Evolutionary conservation across 805 yeast species (phyloP).

Genomic region (Naumovozyma castellii): DNA sequence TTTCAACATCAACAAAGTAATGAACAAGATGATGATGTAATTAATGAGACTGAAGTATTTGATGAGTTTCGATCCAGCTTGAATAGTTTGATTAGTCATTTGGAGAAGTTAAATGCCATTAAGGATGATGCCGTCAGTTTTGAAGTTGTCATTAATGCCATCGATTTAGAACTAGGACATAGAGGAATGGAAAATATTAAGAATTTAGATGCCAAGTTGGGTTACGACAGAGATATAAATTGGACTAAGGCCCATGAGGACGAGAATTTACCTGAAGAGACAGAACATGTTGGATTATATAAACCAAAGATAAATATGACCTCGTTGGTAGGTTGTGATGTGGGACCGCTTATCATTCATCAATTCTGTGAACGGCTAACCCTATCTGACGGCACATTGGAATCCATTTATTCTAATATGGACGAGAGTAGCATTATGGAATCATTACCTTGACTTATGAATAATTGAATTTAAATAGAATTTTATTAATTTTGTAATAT

Average conservation of each 20-base stretch:
- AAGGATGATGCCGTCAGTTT: slow-evolving; percentile 23
- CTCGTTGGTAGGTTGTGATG: slow-evolving; percentile 34
- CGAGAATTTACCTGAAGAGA: slow-evolving; percentile 12
- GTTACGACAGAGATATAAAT: slow-evolving; percentile 24
- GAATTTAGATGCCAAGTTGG: slow-evolving; percentile 9
- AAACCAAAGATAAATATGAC: slow-evolving; percentile 22
- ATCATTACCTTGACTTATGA: not conserved
- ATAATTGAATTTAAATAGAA: not conserved
- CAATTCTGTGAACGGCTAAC: slow-evolving; percentile 27
- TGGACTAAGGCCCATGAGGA: slow-evolving; percentile 24
- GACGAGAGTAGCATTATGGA: not conserved
- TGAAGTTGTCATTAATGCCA: slow-evolving; percentile 22
- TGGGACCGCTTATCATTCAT: slow-evolving; percentile 35
- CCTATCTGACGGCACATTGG: not conserved
- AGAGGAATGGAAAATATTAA: slow-evolving; percentile 4
- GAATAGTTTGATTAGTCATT: slow-evolving; percentile 19
- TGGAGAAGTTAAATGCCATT: slow-evolving; percentile 18
- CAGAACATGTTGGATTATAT: slow-evolving; percentile 4
- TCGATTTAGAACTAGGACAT: slow-evolving; percentile 24
- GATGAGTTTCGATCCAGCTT: slow-evolving; percentile 28
- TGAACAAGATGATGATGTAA: slow-evolving; percentile 4
- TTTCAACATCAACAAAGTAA: slow-evolving; percentile 15
- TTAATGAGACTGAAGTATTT: slow-evolving; percentile 22
- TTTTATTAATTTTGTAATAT: no score
- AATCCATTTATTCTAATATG: slow-evolving; percentile 2